Evolutionary conservation across 495 filamentous ascomycete species (phyloP), one percentile per base, ranked within the genome.

Genomic region (Penicillium riverlandense): DNA sequence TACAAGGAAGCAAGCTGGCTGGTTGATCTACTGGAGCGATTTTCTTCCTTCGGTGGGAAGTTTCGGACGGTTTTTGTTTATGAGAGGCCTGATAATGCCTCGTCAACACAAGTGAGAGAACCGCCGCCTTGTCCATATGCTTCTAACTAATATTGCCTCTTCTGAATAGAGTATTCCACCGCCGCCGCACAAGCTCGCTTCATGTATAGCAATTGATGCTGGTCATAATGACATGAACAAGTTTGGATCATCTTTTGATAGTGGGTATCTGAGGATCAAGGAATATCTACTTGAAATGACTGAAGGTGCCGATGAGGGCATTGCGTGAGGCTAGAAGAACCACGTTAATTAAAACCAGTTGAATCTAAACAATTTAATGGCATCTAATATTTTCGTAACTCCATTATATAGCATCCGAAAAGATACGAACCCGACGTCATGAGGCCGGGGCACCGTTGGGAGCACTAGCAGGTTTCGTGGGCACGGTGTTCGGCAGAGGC

Each of bases 401-500:
- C 22, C 22, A 22, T 22, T 22, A 22, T 22, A 22, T 22, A 22
- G 22, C 22, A 22, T 22, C 22, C 22, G 22, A 22, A 22, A 22
- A 22, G 22, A 22, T 22, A 22, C 22, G 4, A 22, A 22, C 22
- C 22, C 22, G 22, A 22, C 22, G 4, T 22, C 48, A 52, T 8
- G 37, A 44, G 5, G 41, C 33, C 29, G 50, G 50, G 7, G 58
- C 48, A 46, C 42, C 50, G 14, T 59, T 56, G 16, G 59, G 47
- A 11, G 53, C 55, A 37, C 38, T 59, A 14, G 58, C 35, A 30
- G 59, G 60, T 41, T 50, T 54, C 29, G 65, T 69, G 30, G 67
- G 66, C 9, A 70, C 47, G n/a, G 57, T 67, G 11, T 59, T 57
- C 8, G 67, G 51, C 48, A 71, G 50, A 6, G 57, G 63, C 1